A percentile compares a stretch with the other conserved stretches of the same genome.
Conservation (phyloP, 768 basidiomycete genomes). For the Lactifluus piperatus region DNA sequence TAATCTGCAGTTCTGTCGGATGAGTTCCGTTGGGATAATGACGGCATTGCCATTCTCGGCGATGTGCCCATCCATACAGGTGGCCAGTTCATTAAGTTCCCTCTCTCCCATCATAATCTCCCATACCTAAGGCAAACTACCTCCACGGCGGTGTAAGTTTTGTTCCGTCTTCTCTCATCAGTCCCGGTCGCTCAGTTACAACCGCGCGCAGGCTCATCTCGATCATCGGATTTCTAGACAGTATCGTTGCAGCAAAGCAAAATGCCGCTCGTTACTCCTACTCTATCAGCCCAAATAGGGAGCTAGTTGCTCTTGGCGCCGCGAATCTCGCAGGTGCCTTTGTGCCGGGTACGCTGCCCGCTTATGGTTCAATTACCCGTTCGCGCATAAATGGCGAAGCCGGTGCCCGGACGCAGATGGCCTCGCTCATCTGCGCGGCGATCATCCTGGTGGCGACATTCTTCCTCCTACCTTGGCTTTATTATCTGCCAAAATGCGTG, state of each 20-base stretch:
- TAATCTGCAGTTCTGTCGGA: conserved; percentile 53
- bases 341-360: conserved; percentile 83
- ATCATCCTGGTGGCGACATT: conserved; percentile 79
- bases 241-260: conserved; percentile 93
- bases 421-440: conserved; percentile 65
- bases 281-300: conserved; percentile 87
- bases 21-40: conserved; percentile 60
- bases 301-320: conserved; percentile 87
- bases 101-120: conserved; percentile 50
- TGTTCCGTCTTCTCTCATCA: not conserved
- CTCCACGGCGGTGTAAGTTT: conserved; percentile 64
- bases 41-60: conserved; percentile 82
- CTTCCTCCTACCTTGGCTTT: conserved; percentile 81
- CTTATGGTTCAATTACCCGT: conserved; percentile 88
- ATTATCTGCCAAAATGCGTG: conserved; percentile 84
- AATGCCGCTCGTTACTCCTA: conserved; percentile 79
- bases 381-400: conserved; percentile 87
- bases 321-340: conserved; percentile 74
- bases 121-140: conserved; percentile 72
- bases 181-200: not conserved
- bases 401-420: conserved; percentile 85
- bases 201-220: conserved; percentile 51
- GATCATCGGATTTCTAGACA: conserved; percentile 87
- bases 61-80: conserved; percentile 57
- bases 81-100: conserved; percentile 61